phyloP scores from a whole-genome alignment of 1,284 basidiomycete genomes.

The Apiotrichum sp. region DNA sequence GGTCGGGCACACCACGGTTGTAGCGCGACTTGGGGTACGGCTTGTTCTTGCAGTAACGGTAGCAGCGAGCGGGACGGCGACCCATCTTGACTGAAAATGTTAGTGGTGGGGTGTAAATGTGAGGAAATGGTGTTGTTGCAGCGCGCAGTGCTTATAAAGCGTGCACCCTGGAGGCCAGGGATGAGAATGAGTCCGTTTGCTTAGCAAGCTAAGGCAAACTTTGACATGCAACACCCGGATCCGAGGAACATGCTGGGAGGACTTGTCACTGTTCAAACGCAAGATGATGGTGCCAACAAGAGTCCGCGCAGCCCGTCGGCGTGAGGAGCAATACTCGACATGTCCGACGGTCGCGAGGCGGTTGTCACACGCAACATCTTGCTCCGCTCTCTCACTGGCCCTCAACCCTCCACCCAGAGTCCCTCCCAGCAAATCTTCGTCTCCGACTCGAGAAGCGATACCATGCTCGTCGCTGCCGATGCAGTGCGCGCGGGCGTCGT shows the following conservation, averaged over 20 bases:
- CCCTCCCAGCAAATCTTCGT: no score
- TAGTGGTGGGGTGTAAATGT: background rate
- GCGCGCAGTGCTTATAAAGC: background rate
- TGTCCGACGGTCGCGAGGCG: no score
- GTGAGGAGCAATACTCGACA: no score
- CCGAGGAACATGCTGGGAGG: background rate
- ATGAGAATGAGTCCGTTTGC: background rate
- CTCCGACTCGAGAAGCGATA: no score
- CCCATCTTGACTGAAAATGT: slow-evolving; percentile 59
- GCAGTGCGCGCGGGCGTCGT: background rate
- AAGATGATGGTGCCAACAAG: no score
- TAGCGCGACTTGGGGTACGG: slow-evolving; percentile 80
- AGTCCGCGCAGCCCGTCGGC: no score
- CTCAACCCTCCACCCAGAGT: no score
- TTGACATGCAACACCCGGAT: background rate
- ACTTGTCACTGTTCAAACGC: no score
- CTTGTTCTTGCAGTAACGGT: slow-evolving; percentile 99
- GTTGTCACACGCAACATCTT: no score
- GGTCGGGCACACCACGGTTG: slow-evolving; percentile 96
- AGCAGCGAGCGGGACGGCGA: slow-evolving; percentile 92
- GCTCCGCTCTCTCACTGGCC: no score
- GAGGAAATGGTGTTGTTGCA: background rate
- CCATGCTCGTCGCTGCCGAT: no score
- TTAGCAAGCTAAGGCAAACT: background rate
- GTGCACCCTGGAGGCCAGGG: background rate